phyloP scores from a whole-genome alignment of 805 yeast species.

The Metschnikowia peoriensis region DNA sequence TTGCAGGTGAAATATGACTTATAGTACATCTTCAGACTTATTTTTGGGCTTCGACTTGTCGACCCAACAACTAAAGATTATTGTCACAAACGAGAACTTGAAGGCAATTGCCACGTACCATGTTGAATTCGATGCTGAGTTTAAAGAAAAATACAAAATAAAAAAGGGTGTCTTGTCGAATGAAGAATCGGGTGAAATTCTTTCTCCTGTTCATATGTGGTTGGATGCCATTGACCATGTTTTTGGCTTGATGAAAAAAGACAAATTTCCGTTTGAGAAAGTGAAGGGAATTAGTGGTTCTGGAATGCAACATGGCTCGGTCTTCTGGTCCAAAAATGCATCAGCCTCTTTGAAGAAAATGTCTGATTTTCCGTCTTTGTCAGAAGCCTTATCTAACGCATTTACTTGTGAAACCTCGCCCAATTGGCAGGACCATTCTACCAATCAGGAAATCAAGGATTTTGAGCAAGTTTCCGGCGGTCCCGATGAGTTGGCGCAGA shows the following conservation, averaged over 20 bases:
- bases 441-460: slow-evolving; percentile 60
- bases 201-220: slow-evolving; percentile 89
- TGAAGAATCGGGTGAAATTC: slow-evolving; percentile 56
- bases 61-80: slow-evolving; percentile 82
- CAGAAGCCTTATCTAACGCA: slow-evolving; percentile 48
- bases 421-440: slow-evolving; percentile 95
- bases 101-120: slow-evolving; percentile 54
- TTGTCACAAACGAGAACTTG: slow-evolving; percentile 57
- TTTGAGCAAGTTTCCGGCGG: slow-evolving; percentile 61
- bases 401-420: slow-evolving; percentile 70
- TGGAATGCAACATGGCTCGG: slow-evolving; percentile 91
- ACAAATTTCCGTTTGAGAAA: slow-evolving; percentile 52
- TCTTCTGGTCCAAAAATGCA: slow-evolving; percentile 66
- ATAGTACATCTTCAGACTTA: slow-evolving; percentile 10
- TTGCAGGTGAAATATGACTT: slow-evolving; percentile 32
- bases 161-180: slow-evolving; percentile 67
- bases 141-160: slow-evolving; percentile 57
- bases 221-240: slow-evolving; percentile 74
- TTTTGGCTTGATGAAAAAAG: slow-evolving; percentile 48
- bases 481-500: slow-evolving; percentile 57
- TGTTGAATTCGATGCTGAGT: slow-evolving; percentile 70
- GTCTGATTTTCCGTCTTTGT: slow-evolving; percentile 31
- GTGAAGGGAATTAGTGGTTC: slow-evolving; percentile 79
- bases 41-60: slow-evolving; percentile 82
- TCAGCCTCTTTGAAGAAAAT: slow-evolving; percentile 39